Evolutionary conservation across 192 early-diverging fungal species (phyloP).

Genomic region (Coemansia sp.): DNA sequence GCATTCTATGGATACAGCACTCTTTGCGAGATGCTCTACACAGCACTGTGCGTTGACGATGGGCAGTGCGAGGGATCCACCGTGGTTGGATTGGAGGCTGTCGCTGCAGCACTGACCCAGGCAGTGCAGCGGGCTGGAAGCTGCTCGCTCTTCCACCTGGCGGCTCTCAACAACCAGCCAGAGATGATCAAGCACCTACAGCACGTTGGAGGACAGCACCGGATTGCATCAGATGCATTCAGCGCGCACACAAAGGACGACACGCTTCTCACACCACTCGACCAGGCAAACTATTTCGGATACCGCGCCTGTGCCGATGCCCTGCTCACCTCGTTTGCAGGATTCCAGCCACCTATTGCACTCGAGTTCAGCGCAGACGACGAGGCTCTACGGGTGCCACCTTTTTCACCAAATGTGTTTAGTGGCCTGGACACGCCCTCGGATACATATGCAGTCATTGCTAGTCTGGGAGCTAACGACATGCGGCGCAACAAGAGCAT

Average conservation of each 20-base stretch:
- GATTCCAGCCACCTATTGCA: slow-evolving; percentile 2
- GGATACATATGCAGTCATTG: slow-evolving; percentile 27
- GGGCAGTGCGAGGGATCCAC: too few species aligned
- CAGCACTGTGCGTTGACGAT: slow-evolving; percentile 7
- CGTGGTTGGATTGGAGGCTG: too few species aligned
- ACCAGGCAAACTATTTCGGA: slow-evolving; percentile 44
- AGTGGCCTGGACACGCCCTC: slow-evolving; percentile 9
- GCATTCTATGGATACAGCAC: slow-evolving; percentile 32
- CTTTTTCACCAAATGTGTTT: neutral
- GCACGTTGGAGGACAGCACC: slow-evolving; percentile 15
- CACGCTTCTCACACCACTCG: slow-evolving; percentile 34
- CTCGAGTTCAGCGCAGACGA: slow-evolving; percentile 8
- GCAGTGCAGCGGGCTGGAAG: slow-evolving; percentile 15
- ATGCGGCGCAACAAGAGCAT: slow-evolving; percentile 13
- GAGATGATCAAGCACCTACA: slow-evolving; percentile 21
- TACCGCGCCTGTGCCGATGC: slow-evolving; percentile 39
- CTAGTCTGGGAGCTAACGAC: slow-evolving; percentile 42
- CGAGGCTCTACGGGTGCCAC: slow-evolving; percentile 19
- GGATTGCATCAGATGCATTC: slow-evolving; percentile 13
- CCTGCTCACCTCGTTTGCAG: slow-evolving; percentile 20
- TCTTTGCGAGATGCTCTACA: slow-evolving; percentile 25
- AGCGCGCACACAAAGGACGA: slow-evolving; percentile 21
- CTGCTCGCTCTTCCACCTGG: slow-evolving; percentile 36
- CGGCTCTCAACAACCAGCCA: slow-evolving; percentile 27
- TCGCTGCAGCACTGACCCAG: slow-evolving; percentile 14